Base-by-base conservation (phyloP, 176 grass and related monocot species). In the Cenchrus americanus region DNA sequence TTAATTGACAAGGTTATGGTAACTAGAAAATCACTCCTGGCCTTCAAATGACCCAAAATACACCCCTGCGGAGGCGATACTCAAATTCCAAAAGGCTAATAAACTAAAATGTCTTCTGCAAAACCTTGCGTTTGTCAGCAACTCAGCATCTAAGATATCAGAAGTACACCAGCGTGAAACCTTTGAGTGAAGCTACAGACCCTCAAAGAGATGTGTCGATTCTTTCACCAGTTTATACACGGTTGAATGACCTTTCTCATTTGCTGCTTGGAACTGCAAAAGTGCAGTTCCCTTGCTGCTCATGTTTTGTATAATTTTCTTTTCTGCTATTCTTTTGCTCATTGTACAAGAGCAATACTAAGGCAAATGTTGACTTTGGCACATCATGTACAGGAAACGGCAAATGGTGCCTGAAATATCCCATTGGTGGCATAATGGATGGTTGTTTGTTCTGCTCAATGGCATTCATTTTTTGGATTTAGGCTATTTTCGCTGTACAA, bases 281-380 rank as follows among this genome's bases (percentile, higher is more conserved):
- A 89, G 61, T 80, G 82, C 82, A 68, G 61, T 84, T 80, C 8
- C 69, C 10, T 17, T 75, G 75, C 27, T 84, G 57, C 18, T 43
- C 5, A 51, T 52, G 61, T 51, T 51, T 84, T 58, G 66, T 88
- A 49, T 64, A 64, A 78, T 48, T 79, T 79, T 79, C 3, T 79
- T 79, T 26, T 9, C 18, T 83, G 66, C 12, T 53, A 73, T 73
- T 73, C 71, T 73, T 73, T 30, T 52, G 24, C 24, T 73, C 47
- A 73, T 19, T 53, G 15, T 73, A n/a, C 48, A 53, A 72, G 71
- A 73, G 71, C 71, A 73, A 73, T 73, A 52, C 73, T 18, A n/a
- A 60, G 59, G 78, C 22, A 55, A 37, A 62, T 78, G 83, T 50
- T 77, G 14, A 77, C 9, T 12, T 26, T 2, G 8, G 27, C 46